Conservation (phyloP, 2,329 filamentous ascomycete genomes). For the Domatiomyces catenatus region DNA sequence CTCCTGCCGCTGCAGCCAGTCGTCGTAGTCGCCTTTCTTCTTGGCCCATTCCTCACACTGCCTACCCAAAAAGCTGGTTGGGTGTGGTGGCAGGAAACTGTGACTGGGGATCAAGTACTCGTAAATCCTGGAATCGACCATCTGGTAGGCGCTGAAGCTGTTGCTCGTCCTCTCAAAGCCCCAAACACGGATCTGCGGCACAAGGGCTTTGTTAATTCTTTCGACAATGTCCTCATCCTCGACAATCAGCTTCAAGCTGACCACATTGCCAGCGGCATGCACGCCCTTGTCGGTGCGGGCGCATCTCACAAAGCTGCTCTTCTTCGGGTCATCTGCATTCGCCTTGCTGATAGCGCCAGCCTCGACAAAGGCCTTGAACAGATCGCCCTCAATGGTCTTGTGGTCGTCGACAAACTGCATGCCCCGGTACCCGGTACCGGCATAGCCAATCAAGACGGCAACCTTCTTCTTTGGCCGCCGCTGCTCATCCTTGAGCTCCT, state of each 20-base stretch:
- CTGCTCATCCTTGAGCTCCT: constrained; percentile 77
- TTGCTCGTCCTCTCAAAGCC: constrained; percentile 80
- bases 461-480: constrained; percentile 90
- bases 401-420: constrained; percentile 65
- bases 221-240: constrained; percentile 76
- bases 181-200: constrained; percentile 86
- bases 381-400: constrained; percentile 89
- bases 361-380: constrained; percentile 81
- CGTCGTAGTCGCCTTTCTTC: constrained; percentile 55
- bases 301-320: constrained; percentile 84
- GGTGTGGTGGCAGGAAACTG: constrained; percentile 81
- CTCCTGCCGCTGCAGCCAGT: constrained; percentile 51
- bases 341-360: constrained; percentile 91
- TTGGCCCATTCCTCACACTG: constrained; percentile 66
- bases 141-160: constrained; percentile 84
- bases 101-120: constrained; percentile 94
- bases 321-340: constrained; percentile 92
- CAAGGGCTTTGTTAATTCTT: constrained; percentile 77
- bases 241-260: constrained; percentile 88
- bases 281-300: constrained; percentile 95
- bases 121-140: constrained; percentile 90
- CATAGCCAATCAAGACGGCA: constrained; percentile 87
- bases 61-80: constrained; percentile 68
- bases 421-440: constrained; percentile 89
- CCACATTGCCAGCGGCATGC: constrained; percentile 87